Evolutionary conservation across 2,329 filamentous ascomycete genomes (phyloP).

Genomic region (Cryphonectria nitschkei): DNA sequence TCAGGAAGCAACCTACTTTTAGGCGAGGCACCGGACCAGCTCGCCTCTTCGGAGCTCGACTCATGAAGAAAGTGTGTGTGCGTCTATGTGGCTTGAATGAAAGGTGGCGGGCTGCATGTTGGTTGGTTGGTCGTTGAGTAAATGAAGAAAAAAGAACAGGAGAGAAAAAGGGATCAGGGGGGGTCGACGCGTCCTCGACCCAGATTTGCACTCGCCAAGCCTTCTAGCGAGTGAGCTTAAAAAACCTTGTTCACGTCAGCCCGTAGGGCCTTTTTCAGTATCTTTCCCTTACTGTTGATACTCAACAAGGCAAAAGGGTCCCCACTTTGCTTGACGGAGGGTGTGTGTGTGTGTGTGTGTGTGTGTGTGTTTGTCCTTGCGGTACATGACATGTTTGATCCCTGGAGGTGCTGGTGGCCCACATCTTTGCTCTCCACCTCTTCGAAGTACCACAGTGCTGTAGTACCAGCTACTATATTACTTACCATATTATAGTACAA

Average conservation of each 20-base stretch:
- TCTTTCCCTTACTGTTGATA: background rate
- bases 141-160: background rate
- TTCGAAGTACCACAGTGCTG: too few species aligned
- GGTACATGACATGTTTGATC: constrained; percentile 1
- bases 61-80: background rate
- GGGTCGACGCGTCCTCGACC: constrained; percentile 13
- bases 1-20: background rate
- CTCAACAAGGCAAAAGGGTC: background rate
- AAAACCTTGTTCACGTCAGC: constrained; percentile 25
- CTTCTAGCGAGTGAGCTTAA: constrained; percentile 28
- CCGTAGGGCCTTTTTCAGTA: background rate
- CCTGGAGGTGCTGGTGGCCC: background rate
- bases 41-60: background rate
- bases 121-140: too few species aligned
- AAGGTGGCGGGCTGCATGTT: too few species aligned
- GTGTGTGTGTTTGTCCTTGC: background rate
- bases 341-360: too few species aligned
- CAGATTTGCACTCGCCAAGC: constrained; percentile 18
- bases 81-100: background rate
- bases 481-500: background rate
- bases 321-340: background rate
- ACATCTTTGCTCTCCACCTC: too few species aligned
- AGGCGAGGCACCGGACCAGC: background rate
- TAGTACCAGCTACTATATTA: background rate
- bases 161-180: background rate